These are phyloP conservation scores for Ophiostoma quercus DNA, from an alignment of 2,329 filamentous ascomycete species.

Conservation along the genomic window DNA sequence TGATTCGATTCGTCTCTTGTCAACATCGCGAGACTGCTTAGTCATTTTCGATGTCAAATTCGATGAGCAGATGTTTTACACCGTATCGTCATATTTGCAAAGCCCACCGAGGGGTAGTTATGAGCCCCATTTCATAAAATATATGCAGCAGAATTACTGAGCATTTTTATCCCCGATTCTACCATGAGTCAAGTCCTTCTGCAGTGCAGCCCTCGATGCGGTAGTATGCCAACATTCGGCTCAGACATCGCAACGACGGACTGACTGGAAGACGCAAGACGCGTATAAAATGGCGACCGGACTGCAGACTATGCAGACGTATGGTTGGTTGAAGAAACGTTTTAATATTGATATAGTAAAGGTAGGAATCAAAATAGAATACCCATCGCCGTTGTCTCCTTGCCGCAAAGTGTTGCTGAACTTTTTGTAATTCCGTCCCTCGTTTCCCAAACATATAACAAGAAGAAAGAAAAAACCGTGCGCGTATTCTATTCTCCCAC, in stretches of 20 bases:
- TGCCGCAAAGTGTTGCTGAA: conserved; percentile 17
- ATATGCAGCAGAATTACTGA: neutral
- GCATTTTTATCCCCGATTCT: too few species aligned
- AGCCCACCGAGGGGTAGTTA: neutral
- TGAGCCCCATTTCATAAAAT: neutral
- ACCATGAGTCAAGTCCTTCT: too few species aligned
- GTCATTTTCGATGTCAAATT: neutral
- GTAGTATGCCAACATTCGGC: too few species aligned
- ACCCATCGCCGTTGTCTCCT: conserved; percentile 14
- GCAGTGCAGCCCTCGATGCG: too few species aligned
- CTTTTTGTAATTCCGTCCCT: conserved; percentile 13
- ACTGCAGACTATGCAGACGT: too few species aligned
- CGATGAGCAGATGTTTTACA: neutral
- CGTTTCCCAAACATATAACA: conserved; percentile 9
- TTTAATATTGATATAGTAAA: conserved; percentile 12
- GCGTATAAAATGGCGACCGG: too few species aligned
- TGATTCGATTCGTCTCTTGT: neutral
- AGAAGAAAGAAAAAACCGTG: conserved; percentile 7
- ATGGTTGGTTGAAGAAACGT: neutral
- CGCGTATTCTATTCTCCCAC: neutral
- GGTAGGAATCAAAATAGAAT: conserved; percentile 13
- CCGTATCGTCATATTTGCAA: neutral
- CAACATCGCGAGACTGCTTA: neutral
- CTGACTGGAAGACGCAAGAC: too few species aligned
- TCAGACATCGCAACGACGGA: too few species aligned